Evolutionary conservation across 108 stramenopile genomes (phyloP).

Genomic region (Bacterosira constricta): DNA sequence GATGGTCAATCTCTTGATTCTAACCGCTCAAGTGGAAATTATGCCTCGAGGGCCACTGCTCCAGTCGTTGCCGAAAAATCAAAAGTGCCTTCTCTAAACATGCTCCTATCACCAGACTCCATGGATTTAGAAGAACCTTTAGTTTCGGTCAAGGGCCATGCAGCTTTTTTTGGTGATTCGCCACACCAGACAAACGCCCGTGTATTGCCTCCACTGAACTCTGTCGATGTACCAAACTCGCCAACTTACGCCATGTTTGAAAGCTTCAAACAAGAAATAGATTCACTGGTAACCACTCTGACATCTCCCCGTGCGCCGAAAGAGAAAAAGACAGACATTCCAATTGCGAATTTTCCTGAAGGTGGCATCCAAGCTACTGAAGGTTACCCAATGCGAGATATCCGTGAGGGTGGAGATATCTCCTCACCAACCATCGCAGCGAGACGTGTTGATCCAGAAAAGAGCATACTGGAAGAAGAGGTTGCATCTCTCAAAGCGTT

Average conservation of each 20-base stretch:
- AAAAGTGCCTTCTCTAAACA: conserved; percentile 18
- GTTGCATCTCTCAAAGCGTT: conserved; percentile 20
- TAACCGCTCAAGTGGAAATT: neutral
- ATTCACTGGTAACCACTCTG: conserved; percentile 9
- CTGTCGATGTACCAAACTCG: conserved; percentile 1
- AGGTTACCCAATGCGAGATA: neutral
- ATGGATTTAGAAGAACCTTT: conserved; percentile 52
- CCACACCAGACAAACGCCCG: neutral
- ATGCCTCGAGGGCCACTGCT: neutral
- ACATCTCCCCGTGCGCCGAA: too few relatives aligned
- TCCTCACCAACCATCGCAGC: too few relatives aligned
- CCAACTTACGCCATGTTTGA: conserved; percentile 20
- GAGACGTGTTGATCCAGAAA: neutral
- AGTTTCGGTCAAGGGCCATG: conserved; percentile 27
- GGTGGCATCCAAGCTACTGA: neutral
- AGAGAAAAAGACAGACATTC: neutral
- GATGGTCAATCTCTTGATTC: neutral
- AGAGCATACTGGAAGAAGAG: neutral
- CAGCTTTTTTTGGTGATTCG: neutral
- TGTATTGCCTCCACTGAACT: neutral
- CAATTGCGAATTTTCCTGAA: neutral
- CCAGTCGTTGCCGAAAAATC: conserved; percentile 31
- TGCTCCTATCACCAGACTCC: conserved; percentile 34
- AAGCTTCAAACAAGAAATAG: conserved; percentile 32
- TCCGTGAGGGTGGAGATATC: too few relatives aligned